phyloP scores from a whole-genome alignment of 2,329 filamentous ascomycete species.

The Alternaria longipes region DNA sequence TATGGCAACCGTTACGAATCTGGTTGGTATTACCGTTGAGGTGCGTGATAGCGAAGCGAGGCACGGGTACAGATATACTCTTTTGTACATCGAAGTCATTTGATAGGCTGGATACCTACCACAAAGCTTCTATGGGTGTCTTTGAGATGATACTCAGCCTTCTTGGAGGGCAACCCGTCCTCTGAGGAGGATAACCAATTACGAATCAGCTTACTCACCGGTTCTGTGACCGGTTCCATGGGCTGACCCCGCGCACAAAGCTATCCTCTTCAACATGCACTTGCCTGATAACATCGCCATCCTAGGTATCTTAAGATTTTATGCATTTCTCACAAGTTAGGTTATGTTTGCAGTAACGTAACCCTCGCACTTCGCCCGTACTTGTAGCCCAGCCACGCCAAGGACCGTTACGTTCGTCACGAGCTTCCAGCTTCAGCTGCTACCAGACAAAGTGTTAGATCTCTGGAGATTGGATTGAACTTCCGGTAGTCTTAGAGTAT shows the following conservation, averaged over 20 bases:
- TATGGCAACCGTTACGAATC: constrained; percentile 65
- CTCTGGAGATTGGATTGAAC: neutral
- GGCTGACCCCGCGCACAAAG: constrained; percentile 14
- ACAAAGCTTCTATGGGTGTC: neutral
- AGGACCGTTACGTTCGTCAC: neutral
- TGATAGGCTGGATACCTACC: neutral
- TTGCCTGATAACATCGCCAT: constrained; percentile 3
- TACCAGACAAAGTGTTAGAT: neutral
- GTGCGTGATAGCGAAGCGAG: neutral
- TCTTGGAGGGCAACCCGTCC: constrained; percentile 1
- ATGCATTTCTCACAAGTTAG: constrained; percentile 5
- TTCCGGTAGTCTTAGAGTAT: neutral
- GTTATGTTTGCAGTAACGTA: neutral
- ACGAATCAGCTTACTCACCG: constrained; percentile 16
- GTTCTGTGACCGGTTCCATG: constrained; percentile 19
- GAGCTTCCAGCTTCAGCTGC: neutral
- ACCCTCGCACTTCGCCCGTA: neutral
- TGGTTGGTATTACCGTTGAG: constrained; percentile 62
- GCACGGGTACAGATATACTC: neutral
- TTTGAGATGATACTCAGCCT: neutral
- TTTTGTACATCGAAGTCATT: neutral
- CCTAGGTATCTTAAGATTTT: neutral
- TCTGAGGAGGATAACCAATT: constrained; percentile 9
- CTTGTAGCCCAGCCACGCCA: constrained; percentile 3
- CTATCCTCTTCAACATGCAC: constrained; percentile 1